Conservation (phyloP, 176 grass and related monocot species). For the Otatea glauca region DNA sequence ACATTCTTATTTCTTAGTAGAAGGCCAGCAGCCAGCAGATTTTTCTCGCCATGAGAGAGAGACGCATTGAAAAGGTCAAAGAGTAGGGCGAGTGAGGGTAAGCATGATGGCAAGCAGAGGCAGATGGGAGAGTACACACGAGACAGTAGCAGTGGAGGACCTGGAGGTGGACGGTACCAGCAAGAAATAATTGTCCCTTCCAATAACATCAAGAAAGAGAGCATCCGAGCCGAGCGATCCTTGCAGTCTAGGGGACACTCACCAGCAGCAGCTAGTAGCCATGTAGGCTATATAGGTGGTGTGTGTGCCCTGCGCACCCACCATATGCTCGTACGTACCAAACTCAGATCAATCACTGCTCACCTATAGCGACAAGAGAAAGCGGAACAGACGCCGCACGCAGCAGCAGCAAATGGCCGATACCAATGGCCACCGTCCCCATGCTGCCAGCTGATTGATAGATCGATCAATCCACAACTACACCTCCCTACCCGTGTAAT, state of each 20-base stretch:
- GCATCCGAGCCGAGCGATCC: neutral
- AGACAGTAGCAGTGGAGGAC: constrained; percentile 26
- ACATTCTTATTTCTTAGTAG: constrained; percentile 43
- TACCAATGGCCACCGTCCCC: constrained; percentile 42
- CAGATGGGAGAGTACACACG: constrained; percentile 19
- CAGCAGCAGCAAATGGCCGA: constrained; percentile 28
- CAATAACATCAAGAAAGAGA: constrained; percentile 17
- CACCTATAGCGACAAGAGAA: constrained; percentile 57
- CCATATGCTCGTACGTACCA: constrained; percentile 40
- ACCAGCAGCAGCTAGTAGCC: constrained; percentile 22
- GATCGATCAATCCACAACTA: constrained; percentile 40
- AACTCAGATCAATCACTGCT: constrained; percentile 67
- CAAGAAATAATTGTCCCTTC: constrained; percentile 58
- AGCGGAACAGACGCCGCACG: constrained; percentile 51
- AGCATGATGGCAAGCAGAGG: constrained; percentile 13
- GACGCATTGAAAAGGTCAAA: constrained; percentile 21
- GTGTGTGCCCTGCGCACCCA: constrained; percentile 53
- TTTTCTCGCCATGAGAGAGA: neutral
- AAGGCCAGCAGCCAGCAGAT: neutral
- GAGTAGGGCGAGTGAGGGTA: constrained; percentile 39
- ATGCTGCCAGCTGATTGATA: constrained; percentile 25
- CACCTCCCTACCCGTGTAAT: neutral
- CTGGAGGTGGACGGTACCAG: too few species aligned
- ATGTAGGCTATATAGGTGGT: constrained; percentile 28
- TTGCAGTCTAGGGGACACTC: constrained; percentile 43